Percentiles rank a stretch among this genome's conserved stretches.
These are phyloP conservation scores for Trichophaea hybrida DNA, from an alignment of 2,329 filamentous ascomycete genomes.

Conservation along the genomic window DNA sequence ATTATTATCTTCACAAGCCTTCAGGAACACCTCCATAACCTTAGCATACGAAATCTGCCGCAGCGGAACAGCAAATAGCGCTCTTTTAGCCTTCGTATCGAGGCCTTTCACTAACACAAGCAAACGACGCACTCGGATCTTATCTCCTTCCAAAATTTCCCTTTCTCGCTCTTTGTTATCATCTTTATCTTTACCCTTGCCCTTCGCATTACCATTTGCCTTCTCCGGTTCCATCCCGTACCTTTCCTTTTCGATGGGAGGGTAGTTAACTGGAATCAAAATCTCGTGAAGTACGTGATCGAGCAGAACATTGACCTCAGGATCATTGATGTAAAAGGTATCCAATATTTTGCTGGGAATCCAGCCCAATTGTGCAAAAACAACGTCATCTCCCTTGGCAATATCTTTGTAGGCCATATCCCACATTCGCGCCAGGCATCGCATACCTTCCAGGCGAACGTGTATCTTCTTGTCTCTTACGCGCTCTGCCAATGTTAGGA, in stretches of 20 bases:
- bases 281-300: slow-evolving; percentile 77
- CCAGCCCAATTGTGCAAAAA: slow-evolving; percentile 58
- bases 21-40: slow-evolving; percentile 61
- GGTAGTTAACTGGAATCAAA: slow-evolving; percentile 78
- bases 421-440: slow-evolving; percentile 73
- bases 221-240: slow-evolving; percentile 37
- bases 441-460: slow-evolving; percentile 78
- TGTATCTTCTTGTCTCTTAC: slow-evolving; percentile 71
- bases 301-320: slow-evolving; percentile 68
- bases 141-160: slow-evolving; percentile 49
- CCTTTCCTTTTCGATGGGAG: slow-evolving; percentile 39
- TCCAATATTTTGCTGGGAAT: slow-evolving; percentile 78
- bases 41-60: slow-evolving; percentile 62
- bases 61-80: slow-evolving; percentile 74
- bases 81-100: slow-evolving; percentile 62
- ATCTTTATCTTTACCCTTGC: slow-evolving; percentile 32
- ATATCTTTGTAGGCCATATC: slow-evolving; percentile 84
- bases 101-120: slow-evolving; percentile 67
- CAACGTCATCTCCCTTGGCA: slow-evolving; percentile 62
- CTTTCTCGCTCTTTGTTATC: slow-evolving; percentile 16
- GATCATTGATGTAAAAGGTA: slow-evolving; percentile 78
- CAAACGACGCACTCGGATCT: slow-evolving; percentile 69
- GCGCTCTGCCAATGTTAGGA: slow-evolving; percentile 70
- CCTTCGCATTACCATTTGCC: slow-evolving; percentile 45
- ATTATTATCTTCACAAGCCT: slow-evolving; percentile 78